These are phyloP conservation scores for Adansonia digitata DNA, from an alignment of 345 rosid genomes.

Conservation along the genomic window DNA sequence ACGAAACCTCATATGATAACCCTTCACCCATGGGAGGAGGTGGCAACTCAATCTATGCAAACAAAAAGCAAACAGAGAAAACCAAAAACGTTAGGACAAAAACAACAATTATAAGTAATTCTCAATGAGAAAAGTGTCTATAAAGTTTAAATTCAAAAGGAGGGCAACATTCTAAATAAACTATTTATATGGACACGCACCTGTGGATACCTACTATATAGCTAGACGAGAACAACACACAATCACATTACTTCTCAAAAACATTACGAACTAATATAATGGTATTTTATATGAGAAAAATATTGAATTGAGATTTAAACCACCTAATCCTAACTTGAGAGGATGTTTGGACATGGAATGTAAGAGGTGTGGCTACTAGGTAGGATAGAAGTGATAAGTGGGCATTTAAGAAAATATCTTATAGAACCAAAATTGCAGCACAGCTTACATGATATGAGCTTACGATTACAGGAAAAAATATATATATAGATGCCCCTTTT, in stretches of 20 bases:
- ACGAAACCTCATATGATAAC: constrained; percentile 29
- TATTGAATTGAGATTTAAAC: neutral
- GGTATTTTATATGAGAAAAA: neutral
- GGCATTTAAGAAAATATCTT: neutral
- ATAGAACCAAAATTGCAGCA: neutral
- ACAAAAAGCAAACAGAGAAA: neutral
- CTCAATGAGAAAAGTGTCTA: neutral
- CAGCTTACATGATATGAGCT: neutral
- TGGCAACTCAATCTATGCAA: constrained; percentile 41
- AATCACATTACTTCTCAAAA: neutral
- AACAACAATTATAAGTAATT: neutral
- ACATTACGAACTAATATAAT: neutral
- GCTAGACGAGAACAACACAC: neutral
- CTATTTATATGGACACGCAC: neutral
- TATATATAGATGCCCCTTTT: neutral
- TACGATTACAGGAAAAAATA: neutral
- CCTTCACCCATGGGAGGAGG: constrained; percentile 63
- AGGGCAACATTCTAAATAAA: neutral
- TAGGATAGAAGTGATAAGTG: neutral
- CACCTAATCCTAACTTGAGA: neutral
- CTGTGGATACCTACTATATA: neutral
- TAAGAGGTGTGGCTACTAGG: neutral
- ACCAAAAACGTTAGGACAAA: neutral
- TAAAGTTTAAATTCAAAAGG: neutral
- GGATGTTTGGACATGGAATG: neutral